Conservation (phyloP, 2,329 filamentous ascomycete genomes). For the Mycosphaerella sp. region DNA sequence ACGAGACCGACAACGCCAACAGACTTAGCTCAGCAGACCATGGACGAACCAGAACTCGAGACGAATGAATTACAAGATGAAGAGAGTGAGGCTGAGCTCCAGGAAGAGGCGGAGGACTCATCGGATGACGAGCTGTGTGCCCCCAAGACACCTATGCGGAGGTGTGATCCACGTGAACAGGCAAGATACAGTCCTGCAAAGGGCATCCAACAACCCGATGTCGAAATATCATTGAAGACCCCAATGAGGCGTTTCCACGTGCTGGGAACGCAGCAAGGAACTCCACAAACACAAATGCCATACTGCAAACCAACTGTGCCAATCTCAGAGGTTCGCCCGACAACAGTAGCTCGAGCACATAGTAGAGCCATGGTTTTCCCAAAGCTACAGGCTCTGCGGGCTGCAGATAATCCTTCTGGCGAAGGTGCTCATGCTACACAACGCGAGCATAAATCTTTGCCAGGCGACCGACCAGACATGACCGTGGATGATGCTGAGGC, state of each 20-base stretch:
- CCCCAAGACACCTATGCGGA: conserved; percentile 32
- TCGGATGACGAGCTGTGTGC: conserved; percentile 32
- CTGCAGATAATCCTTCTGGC: background rate
- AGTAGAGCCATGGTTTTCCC: conserved; percentile 25
- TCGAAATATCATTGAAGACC: conserved; percentile 18
- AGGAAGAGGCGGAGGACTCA: conserved; percentile 3
- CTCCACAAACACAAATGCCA: conserved; percentile 26
- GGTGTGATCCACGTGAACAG: conserved; percentile 20
- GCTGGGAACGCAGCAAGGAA: conserved; percentile 19
- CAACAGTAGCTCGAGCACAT: conserved; percentile 24
- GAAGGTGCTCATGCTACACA: too few relatives aligned
- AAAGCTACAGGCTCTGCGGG: conserved; percentile 16
- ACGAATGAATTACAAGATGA: conserved; percentile 4
- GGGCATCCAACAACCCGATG: conserved; percentile 5
- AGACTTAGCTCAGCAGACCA: conserved; percentile 12
- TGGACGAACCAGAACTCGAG: background rate
- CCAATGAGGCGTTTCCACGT: conserved; percentile 20
- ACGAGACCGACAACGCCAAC: conserved; percentile 24
- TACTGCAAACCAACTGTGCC: conserved; percentile 18
- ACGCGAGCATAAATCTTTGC: background rate
- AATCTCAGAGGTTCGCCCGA: conserved; percentile 18
- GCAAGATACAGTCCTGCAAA: conserved; percentile 18
- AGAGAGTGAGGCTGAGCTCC: conserved; percentile 11
- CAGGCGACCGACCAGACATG: background rate
- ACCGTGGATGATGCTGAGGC: background rate